Evolutionary conservation across 1,284 basidiomycete species (phyloP), one percentile per base, ranked within the genome.

Genomic region (Chondrostereum purpureum): DNA sequence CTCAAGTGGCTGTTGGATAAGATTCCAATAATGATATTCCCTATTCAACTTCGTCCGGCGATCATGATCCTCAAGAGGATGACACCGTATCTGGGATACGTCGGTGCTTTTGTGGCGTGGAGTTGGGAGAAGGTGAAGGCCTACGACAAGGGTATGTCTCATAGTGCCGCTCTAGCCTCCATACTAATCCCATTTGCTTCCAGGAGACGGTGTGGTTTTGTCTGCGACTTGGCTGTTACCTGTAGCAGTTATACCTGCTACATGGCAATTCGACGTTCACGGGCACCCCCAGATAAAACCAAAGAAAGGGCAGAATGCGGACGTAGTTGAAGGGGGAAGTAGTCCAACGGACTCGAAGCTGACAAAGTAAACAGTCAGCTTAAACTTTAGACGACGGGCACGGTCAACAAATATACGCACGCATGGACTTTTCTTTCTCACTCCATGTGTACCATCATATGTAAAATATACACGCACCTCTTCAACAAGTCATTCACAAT

Each of bases 151-250:
- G 83, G 78, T 73, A 36, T 10, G 3, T 1, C 17, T 56, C 44
- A 8, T 16, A 14, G 39, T 22, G 11, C 18, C 23, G 46, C 41
- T 38, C 14, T 45, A n/a, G 33, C 44, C 13, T 13, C 12, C 46
- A 34, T 11, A 31, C 22, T 31, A 40, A 39, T 36, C 16, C 39
- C 42, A 14, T 34, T 41, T n/a, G 39, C 35, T 31, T 33, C 36
- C 49, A 75, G 79, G 83, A 1, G 64, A 80, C 46, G 84, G 85
- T 0, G 77, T 88, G 3, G 73, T 80, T 23, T 59, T 88, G 50
- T 79, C 76, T 8, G 84, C 85, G n/a, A 88, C 84, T 4, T 88
- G 85, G 85, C 60, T 88, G 22, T 58, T 87, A n/a, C 81, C 84
- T 17, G 72, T 87, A 11, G 84, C 82, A 1, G 64, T 87, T 24